phyloP scores from a whole-genome alignment of 768 basidiomycete genomes.

The Gyrodon lividus region DNA sequence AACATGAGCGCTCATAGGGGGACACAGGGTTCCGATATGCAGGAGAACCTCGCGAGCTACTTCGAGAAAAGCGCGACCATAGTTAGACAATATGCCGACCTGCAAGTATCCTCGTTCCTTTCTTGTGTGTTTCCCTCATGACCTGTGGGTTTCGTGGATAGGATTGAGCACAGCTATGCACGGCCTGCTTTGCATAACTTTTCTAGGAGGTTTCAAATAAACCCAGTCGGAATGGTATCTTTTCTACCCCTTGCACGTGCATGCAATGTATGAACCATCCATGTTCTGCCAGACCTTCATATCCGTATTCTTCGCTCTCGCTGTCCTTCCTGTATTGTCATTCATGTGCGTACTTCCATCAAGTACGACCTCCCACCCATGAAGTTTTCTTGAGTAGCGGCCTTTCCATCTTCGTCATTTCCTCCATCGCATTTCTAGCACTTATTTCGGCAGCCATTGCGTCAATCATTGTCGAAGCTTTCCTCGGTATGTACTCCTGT shows the following conservation, averaged over 20 bases:
- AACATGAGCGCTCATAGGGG: slow-evolving; percentile 14
- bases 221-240: slow-evolving; percentile 27
- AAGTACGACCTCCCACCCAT: slow-evolving; percentile 8
- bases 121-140: neutral
- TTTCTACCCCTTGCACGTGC: neutral
- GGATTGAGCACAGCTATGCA: slow-evolving; percentile 45
- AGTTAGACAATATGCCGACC: slow-evolving; percentile 32
- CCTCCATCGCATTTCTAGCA: slow-evolving; percentile 38
- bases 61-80: slow-evolving; percentile 27
- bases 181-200: slow-evolving; percentile 36
- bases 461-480: slow-evolving; percentile 31
- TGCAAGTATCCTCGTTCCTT: slow-evolving; percentile 12
- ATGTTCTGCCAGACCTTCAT: slow-evolving; percentile 45
- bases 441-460: slow-evolving; percentile 33
- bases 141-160: slow-evolving; percentile 13
- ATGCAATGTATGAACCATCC: slow-evolving; percentile 6
- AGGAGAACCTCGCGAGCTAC: slow-evolving; percentile 25
- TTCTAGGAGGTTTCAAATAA: slow-evolving; percentile 21
- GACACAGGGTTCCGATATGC: neutral
- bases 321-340: slow-evolving; percentile 32
- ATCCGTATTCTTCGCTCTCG: slow-evolving; percentile 37
- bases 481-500: slow-evolving; percentile 23
- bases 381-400: slow-evolving; percentile 16
- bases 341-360: slow-evolving; percentile 38
- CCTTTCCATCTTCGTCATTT: slow-evolving; percentile 35